Evolutionary conservation across 805 yeast genomes (phyloP).

Genomic region (Teunomyces stri): DNA sequence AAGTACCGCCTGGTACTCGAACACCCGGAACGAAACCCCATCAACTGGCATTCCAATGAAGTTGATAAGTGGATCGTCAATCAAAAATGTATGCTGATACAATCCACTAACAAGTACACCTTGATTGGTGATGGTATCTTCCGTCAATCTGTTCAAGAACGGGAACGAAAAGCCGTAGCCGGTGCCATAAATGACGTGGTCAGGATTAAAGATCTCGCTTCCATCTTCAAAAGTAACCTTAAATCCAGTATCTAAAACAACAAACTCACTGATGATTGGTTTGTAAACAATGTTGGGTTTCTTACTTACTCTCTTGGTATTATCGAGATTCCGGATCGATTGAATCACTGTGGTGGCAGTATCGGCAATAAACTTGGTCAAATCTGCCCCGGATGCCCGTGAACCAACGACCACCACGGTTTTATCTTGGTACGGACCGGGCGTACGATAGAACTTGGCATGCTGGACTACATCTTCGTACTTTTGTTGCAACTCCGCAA

Average conservation of each 20-base stretch:
- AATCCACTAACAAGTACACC: conserved; percentile 37
- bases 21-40: conserved; percentile 59
- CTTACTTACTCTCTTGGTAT: conserved; percentile 5
- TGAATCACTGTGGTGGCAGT: conserved; percentile 25
- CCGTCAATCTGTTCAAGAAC: conserved; percentile 39
- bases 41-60: conserved; percentile 61
- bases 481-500: conserved; percentile 28
- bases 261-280: conserved; percentile 22
- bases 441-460: conserved; percentile 42
- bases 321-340: conserved; percentile 21
- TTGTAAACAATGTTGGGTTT: conserved; percentile 18
- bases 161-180: conserved; percentile 72
- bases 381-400: conserved; percentile 29
- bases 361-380: conserved; percentile 23
- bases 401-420: conserved; percentile 32
- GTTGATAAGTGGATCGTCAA: conserved; percentile 61
- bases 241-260: conserved; percentile 22
- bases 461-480: conserved; percentile 37
- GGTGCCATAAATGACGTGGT: conserved; percentile 64
- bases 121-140: conserved; percentile 28
- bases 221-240: conserved; percentile 51
- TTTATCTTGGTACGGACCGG: conserved; percentile 28
- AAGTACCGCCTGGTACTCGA: conserved; percentile 63
- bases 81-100: conserved; percentile 59
- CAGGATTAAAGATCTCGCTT: conserved; percentile 43